Evolutionary conservation across 441 rosid genomes (phyloP), one percentile per base, ranked within the genome.

Genomic region (Manihot esculenta): DNA sequence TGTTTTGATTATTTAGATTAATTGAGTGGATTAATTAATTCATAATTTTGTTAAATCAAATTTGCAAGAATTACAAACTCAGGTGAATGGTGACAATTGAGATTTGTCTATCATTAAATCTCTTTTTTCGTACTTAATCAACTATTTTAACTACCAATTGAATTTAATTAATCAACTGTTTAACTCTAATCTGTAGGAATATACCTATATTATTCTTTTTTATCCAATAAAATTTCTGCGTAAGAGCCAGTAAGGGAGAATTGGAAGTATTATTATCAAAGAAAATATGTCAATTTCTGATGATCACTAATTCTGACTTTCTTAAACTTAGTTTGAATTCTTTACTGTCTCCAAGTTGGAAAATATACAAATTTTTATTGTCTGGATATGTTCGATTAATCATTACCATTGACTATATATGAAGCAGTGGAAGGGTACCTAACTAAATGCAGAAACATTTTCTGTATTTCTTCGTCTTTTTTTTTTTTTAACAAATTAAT

Each of bases 341-440:
- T 21, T 10, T 10, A 20, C 18, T 1, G 7, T 12, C 20, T 26
- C 21, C 2, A 7, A 30, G 20, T 58, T 33, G 44, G 17, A 33
- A 60, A 35, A 14, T 18, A 20, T 60, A 3, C 41, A 35, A 35
- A 35, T 35, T 35, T 35, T 35, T 35, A 2, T 35, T 35, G 6
- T 35, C 3, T 35, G 4, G 41, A 35, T 35, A 0, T 18, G 7
- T 17, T 41, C 24, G 10, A 21, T 14, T n/a, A 68, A 55, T 54
- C 24, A 55, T 44, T 17, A 27, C 44, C 47, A 68, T 53, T 8
- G 70, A 66, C 59, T 33, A 21, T 35, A 35, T 23, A 26, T 10
- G 13, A 15, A 17, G 24, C 47, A 12, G 3, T 57, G 64, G 45
- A n/a, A 69, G 64, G 45, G 30, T 44, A 69, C 72, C 72, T 24